Percentiles rank a stretch among this genome's conserved stretches.
These are phyloP conservation scores for Tripterygium wilfordii DNA, from an alignment of 177 flowering plant species.

Conservation along the genomic window DNA sequence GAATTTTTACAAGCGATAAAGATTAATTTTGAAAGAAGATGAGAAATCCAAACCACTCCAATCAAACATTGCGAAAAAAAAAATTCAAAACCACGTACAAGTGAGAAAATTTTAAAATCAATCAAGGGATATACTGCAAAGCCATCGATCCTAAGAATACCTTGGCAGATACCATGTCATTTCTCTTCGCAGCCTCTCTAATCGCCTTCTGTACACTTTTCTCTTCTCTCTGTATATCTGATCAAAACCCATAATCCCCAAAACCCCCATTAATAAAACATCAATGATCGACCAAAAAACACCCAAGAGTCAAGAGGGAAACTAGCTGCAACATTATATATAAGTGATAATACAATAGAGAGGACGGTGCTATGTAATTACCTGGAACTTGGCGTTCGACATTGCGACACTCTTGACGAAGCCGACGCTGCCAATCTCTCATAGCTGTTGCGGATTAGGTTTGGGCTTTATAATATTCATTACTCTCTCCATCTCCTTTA, in stretches of 20 bases:
- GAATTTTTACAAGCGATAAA: too few species aligned
- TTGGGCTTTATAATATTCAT: conserved; percentile 57
- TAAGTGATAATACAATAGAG: background rate
- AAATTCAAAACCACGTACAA: background rate
- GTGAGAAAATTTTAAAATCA: too few species aligned
- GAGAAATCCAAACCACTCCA: too few species aligned
- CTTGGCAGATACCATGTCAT: conserved; percentile 92
- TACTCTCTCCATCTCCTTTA: conserved; percentile 71
- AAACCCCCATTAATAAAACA: conserved; percentile 1
- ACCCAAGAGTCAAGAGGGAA: background rate
- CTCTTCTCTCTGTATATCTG: conserved; percentile 89
- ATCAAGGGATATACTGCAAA: too few species aligned
- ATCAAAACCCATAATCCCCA: background rate
- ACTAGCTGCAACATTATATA: too few species aligned
- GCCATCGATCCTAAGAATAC: conserved; percentile 20
- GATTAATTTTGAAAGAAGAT: too few species aligned
- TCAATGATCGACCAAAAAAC: background rate
- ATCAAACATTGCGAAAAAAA: background rate
- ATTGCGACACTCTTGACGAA: conserved; percentile 72
- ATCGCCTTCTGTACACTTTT: conserved; percentile 85
- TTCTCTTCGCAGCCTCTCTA: conserved; percentile 83
- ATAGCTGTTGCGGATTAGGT: conserved; percentile 61
- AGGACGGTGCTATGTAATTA: background rate
- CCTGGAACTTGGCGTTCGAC: conserved; percentile 85
- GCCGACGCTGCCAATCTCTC: conserved; percentile 77